Base-by-base conservation (phyloP, 495 filamentous ascomycete species). In the Podospora anserina region DNA sequence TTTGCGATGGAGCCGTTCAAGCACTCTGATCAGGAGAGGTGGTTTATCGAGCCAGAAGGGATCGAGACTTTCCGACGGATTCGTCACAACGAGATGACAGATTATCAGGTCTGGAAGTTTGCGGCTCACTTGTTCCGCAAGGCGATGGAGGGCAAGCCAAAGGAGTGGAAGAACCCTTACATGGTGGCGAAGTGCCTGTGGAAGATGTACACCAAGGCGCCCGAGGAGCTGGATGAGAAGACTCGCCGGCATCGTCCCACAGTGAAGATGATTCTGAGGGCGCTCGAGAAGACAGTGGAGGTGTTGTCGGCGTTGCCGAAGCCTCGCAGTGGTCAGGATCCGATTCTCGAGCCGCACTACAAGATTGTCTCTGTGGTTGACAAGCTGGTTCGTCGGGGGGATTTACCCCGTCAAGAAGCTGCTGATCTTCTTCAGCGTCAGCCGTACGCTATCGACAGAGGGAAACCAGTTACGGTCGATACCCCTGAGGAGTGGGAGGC, bases 121-220 rank as follows among this genome's bases (percentile, higher is more conserved):
- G 93, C 93, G 0, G 87, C 89, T 61, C 84, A 84, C 54, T 83
- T 99, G n/a, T 92, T 97, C 76, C 85, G 81, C 67, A 88, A 87
- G 69, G 92, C 94, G 15, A 84, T 94, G 67, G 80, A 79, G 18
- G 87, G 92, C 49, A 90, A 89, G 70, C 90, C 92, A 0, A 89
- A 92, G 63, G 86, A 89, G 66, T 99, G 95, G 95, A 89, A 91
- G 90, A 92, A 90, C 69, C 88, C 91, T 61, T 98, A 94, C 76
- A 94, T 94, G 87, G 87, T 93, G 11, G 92, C 90, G 54, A 99
- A 99, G 82, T 96, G 93, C 74, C 83, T 94, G 30, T 97, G 94
- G 90, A 99, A 98, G 79, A 96, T 98, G 91, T 90, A 88, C 73
- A 79, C 82, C 61, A 89, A 84, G 68, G 84, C 83, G 16, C 80